Evolutionary conservation across 169 alveolate genomes (phyloP).

Genomic region (Plasmodium inui): DNA sequence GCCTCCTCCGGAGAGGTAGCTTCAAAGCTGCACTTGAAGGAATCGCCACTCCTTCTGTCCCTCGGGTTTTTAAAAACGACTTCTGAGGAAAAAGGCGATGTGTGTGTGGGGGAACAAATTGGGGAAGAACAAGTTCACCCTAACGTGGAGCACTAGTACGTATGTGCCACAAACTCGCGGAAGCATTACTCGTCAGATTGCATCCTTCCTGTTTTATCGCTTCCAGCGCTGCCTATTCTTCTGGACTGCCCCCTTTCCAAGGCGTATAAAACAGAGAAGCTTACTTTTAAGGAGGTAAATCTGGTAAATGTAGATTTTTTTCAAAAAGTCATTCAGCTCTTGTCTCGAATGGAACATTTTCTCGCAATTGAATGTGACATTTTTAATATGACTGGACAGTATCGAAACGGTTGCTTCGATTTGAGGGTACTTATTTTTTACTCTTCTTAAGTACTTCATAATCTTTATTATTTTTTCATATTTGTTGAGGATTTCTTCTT

Average conservation of each 20-base stretch:
- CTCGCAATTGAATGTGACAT: slow-evolving; percentile 64
- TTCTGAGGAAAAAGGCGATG: slow-evolving; percentile 9
- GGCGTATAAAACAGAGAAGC: not conserved
- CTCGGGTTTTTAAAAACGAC: slow-evolving; percentile 42
- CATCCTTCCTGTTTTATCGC: not conserved
- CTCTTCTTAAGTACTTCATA: slow-evolving; percentile 53
- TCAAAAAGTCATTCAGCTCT: slow-evolving; percentile 38
- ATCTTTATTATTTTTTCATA: slow-evolving; percentile 66
- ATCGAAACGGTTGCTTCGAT: slow-evolving; percentile 59
- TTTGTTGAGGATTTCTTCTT: slow-evolving; percentile 54
- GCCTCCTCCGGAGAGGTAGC: not conserved
- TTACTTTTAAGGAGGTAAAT: slow-evolving; percentile 57
- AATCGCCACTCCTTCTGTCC: not conserved
- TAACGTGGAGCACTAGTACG: not conserved
- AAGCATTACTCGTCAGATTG: not conserved
- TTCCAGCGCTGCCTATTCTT: not conserved
- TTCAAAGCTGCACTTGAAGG: not conserved
- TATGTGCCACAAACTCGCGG: not conserved
- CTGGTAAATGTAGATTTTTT: slow-evolving; percentile 67
- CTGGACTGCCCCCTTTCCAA: not conserved
- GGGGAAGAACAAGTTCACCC: not conserved
- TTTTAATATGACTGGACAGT: slow-evolving; percentile 55
- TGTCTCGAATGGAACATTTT: slow-evolving; percentile 64
- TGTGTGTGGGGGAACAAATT: not conserved
- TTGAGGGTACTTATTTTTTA: slow-evolving; percentile 53